phyloP scores from a whole-genome alignment of 345 rosid species.

The Psidium guajava region DNA sequence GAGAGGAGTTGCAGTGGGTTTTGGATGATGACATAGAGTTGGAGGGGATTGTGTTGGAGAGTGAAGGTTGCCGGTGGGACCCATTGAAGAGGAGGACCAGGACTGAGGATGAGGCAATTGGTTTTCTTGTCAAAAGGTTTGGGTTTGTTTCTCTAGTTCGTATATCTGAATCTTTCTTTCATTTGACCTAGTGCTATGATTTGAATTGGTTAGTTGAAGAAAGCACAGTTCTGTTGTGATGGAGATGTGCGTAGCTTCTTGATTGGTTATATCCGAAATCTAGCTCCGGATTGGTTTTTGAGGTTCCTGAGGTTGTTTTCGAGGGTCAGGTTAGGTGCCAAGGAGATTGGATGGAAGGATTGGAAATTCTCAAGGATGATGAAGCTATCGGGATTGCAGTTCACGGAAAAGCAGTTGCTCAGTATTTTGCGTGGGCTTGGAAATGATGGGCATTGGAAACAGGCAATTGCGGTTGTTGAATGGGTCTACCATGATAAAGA shows the following conservation, averaged over 20 bases:
- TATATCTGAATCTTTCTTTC: neutral
- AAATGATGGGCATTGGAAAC: constrained; percentile 58
- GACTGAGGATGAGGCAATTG: constrained; percentile 55
- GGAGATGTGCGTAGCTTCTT: neutral
- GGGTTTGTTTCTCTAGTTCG: neutral
- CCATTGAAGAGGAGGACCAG: constrained; percentile 51
- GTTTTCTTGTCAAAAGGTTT: constrained; percentile 65
- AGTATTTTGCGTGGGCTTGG: constrained; percentile 72
- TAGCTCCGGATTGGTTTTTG: neutral
- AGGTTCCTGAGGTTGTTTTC: neutral
- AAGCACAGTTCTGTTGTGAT: neutral
- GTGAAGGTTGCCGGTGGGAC: constrained; percentile 19
- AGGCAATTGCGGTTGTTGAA: constrained; percentile 59
- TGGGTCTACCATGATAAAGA: constrained; percentile 69
- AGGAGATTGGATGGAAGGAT: constrained; percentile 52
- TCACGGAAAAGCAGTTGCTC: constrained; percentile 76
- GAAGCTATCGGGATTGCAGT: constrained; percentile 79
- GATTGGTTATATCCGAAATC: neutral
- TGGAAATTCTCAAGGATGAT: constrained; percentile 92
- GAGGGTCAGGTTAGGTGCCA: constrained; percentile 46
- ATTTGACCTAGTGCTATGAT: neutral
- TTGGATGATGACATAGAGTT: constrained; percentile 66
- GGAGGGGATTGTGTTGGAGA: constrained; percentile 17
- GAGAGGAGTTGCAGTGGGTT: constrained; percentile 64
- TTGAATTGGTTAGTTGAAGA: neutral